These are phyloP conservation scores for Kwoniella botswanensis DNA, from an alignment of 768 basidiomycete genomes.

Conservation along the genomic window DNA sequence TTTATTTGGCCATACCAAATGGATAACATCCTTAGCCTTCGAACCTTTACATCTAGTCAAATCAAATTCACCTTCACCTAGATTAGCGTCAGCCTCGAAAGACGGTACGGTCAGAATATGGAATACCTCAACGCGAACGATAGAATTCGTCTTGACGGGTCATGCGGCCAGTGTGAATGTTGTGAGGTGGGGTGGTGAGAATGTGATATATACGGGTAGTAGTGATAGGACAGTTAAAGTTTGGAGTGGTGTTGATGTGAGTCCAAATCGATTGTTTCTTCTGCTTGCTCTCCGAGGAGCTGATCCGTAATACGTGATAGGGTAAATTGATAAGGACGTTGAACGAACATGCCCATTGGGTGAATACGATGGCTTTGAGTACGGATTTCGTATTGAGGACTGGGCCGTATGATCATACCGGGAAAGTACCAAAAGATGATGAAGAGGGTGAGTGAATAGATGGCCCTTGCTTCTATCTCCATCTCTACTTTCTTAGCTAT, in stretches of 20 bases:
- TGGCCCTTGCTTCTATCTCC: no score
- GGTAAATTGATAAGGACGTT: constrained; percentile 81
- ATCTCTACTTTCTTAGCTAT: no score
- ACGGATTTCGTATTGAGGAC: constrained; percentile 94
- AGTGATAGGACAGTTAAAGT: constrained; percentile 92
- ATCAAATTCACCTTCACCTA: constrained; percentile 66
- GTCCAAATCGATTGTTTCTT: constrained; percentile 30
- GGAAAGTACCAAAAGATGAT: constrained; percentile 76
- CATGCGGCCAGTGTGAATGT: constrained; percentile 94
- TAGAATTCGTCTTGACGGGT: constrained; percentile 86
- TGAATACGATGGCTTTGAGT: constrained; percentile 92
- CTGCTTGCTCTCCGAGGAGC: not conserved
- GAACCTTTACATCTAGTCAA: constrained; percentile 87
- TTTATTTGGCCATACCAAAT: constrained; percentile 90
- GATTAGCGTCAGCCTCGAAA: constrained; percentile 93
- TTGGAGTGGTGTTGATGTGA: constrained; percentile 84
- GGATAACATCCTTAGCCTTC: constrained; percentile 94
- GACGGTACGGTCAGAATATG: constrained; percentile 96
- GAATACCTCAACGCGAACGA: constrained; percentile 72
- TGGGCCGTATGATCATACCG: constrained; percentile 89
- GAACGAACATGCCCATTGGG: constrained; percentile 98
- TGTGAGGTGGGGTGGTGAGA: constrained; percentile 93
- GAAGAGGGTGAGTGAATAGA: constrained; percentile 69
- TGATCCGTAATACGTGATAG: constrained; percentile 58
- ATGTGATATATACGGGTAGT: constrained; percentile 89